Evolutionary conservation across 768 basidiomycete genomes (phyloP).

Genomic region (Leucosporidium yakuticum): DNA sequence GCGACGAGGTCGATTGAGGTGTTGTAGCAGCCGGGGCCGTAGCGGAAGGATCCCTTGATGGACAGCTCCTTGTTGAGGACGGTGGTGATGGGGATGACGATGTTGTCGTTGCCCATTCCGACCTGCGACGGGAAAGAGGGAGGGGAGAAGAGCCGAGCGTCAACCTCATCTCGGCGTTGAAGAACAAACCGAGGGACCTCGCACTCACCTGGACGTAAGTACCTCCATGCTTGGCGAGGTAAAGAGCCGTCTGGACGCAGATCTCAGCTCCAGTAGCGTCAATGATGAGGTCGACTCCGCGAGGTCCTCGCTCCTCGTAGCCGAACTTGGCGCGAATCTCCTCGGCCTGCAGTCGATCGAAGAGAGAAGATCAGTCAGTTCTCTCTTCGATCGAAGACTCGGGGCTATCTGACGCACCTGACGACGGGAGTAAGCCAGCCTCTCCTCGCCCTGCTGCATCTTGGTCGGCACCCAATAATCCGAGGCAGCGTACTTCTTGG

Average conservation of each 20-base stretch:
- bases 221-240: slow-evolving; percentile 69
- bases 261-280: slow-evolving; percentile 91
- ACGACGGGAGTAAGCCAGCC: slow-evolving; percentile 59
- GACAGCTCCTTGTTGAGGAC: slow-evolving; percentile 62
- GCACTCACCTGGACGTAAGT: slow-evolving; percentile 40
- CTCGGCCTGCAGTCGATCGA: slow-evolving; percentile 53
- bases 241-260: slow-evolving; percentile 79
- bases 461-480: slow-evolving; percentile 54
- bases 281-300: slow-evolving; percentile 73
- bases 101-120: slow-evolving; percentile 18
- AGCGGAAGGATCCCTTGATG: slow-evolving; percentile 84
- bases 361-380: too few relatives aligned
- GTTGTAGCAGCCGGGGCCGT: slow-evolving; percentile 68
- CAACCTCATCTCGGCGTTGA: too few relatives aligned
- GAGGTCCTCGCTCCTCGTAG: slow-evolving; percentile 63
- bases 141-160: too few relatives aligned
- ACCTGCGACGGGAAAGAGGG: neutral
- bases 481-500: slow-evolving; percentile 75
- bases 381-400: too few relatives aligned
- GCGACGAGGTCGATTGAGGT: slow-evolving; percentile 78
- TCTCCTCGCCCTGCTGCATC: slow-evolving; percentile 59
- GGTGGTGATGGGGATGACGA: slow-evolving; percentile 58
- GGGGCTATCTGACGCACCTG: too few relatives aligned
- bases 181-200: too few relatives aligned
- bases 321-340: slow-evolving; percentile 60